A percentile compares a stretch with the other conserved stretches of the same genome.
phyloP scores from a whole-genome alignment of 2,329 filamentous ascomycete genomes.

The Aplosporella prunicola region DNA sequence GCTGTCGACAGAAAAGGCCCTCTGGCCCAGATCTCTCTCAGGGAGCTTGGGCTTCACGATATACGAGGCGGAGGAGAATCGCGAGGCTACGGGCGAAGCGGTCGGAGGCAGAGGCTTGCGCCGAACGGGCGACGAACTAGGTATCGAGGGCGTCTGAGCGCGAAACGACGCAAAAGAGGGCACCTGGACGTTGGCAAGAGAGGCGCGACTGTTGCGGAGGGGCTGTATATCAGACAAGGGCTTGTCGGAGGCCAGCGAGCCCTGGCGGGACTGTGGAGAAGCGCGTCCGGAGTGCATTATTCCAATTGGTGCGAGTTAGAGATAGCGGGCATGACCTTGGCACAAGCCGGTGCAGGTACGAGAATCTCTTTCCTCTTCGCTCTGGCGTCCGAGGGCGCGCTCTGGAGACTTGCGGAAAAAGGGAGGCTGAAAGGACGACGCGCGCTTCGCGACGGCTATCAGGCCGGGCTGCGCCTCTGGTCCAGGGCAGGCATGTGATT shows the following conservation, averaged over 20 bases:
- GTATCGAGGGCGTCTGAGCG: constrained; percentile 32
- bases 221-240: constrained; percentile 11
- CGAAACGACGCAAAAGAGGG: constrained; percentile 37
- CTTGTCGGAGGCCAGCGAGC: constrained; percentile 9
- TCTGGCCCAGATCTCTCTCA: constrained; percentile 16
- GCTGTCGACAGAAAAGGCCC: constrained; percentile 23
- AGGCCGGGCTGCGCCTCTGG: constrained; percentile 3
- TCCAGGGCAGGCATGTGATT: constrained; percentile 7
- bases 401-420: constrained; percentile 9
- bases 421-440: constrained; percentile 7
- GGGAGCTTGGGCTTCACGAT: constrained; percentile 30
- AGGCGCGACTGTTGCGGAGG: constrained; percentile 16
- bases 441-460: constrained; percentile 9
- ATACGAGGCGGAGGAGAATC: constrained; percentile 32
- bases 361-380: constrained; percentile 11
- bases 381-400: constrained; percentile 9
- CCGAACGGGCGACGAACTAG: constrained; percentile 36
- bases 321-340: constrained; percentile 7
- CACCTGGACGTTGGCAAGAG: constrained; percentile 31
- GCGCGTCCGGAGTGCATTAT: constrained; percentile 7
- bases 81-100: constrained; percentile 38
- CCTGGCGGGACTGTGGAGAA: constrained; percentile 9
- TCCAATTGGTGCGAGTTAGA: constrained; percentile 9
- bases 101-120: constrained; percentile 47
- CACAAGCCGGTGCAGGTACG: constrained; percentile 7